phyloP scores from a whole-genome alignment of 495 filamentous ascomycete genomes.

The Xylaria scruposa region DNA sequence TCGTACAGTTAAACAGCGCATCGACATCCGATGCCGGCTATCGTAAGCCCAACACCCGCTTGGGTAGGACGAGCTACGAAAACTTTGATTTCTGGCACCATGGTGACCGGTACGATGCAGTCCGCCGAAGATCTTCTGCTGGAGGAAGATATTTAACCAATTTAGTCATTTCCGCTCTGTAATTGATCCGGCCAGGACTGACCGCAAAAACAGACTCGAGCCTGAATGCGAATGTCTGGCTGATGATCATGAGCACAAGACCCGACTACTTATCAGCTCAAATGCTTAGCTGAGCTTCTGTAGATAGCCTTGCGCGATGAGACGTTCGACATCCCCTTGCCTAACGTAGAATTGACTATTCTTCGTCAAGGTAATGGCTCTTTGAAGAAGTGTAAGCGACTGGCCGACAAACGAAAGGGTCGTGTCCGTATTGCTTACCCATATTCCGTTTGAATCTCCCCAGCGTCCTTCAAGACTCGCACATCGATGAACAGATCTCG shows the following conservation, averaged over 20 bases:
- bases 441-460: constrained; percentile 99
- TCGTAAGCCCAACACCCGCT: neutral
- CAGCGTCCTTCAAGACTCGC: constrained; percentile 93
- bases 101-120: neutral
- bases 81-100: neutral
- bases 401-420: constrained; percentile 21
- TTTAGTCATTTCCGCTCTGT: neutral
- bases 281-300: constrained; percentile 81
- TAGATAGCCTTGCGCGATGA: constrained; percentile 97
- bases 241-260: neutral
- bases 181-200: neutral
- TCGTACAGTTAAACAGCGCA: neutral
- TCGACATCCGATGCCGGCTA: constrained; percentile 19
- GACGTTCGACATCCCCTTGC: constrained; percentile 92
- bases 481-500: constrained; percentile 98
- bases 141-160: neutral
- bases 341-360: constrained; percentile 98
- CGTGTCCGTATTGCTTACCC: constrained; percentile 65
- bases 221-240: neutral
- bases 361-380: constrained; percentile 94
- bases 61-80: neutral
- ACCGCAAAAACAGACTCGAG: neutral
- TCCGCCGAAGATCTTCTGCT: neutral
- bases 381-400: constrained; percentile 47
- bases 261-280: neutral